Conservation (phyloP, 2,329 filamentous ascomycete species). For the Ophiocordyceps australis region DNA sequence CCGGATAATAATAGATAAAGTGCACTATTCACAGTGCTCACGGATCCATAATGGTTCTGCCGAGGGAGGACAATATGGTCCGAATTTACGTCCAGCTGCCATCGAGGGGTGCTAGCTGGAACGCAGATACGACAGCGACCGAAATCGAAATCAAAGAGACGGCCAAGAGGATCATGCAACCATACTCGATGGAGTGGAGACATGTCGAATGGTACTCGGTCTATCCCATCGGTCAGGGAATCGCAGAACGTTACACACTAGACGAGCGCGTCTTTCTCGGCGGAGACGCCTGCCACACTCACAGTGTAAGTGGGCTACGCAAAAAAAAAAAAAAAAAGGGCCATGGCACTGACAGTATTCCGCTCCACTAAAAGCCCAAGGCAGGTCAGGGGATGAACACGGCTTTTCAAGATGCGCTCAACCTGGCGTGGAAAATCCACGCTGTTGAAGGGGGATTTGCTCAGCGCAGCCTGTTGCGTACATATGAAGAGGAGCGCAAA, state of each 20-base stretch:
- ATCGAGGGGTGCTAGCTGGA: slow-evolving; percentile 40
- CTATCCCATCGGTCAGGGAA: slow-evolving; percentile 60
- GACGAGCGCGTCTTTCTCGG: slow-evolving; percentile 56
- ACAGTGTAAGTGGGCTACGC: slow-evolving; percentile 54
- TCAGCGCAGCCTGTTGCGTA: slow-evolving; percentile 53
- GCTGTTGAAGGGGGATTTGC: slow-evolving; percentile 74
- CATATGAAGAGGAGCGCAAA: slow-evolving; percentile 77
- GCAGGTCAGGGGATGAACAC: slow-evolving; percentile 71
- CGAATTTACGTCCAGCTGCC: slow-evolving; percentile 52
- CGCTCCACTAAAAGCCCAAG: slow-evolving; percentile 41
- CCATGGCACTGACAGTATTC: no score
- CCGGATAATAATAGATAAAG: slow-evolving; percentile 47
- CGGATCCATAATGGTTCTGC: slow-evolving; percentile 68
- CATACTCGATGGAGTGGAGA: slow-evolving; percentile 51
- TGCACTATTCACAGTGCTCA: slow-evolving; percentile 58
- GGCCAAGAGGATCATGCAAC: slow-evolving; percentile 45
- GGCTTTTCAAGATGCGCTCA: slow-evolving; percentile 64
- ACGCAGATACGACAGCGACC: slow-evolving; percentile 44
- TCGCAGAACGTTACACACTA: slow-evolving; percentile 47
- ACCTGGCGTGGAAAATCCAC: slow-evolving; percentile 93
- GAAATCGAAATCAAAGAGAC: slow-evolving; percentile 44
- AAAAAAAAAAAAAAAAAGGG: no score
- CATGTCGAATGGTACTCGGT: slow-evolving; percentile 58
- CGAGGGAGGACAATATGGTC: slow-evolving; percentile 50
- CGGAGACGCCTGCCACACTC: slow-evolving; percentile 65